These are phyloP conservation scores for Termitomyces sp. DNA, from an alignment of 1,284 basidiomycete genomes.

Conservation along the genomic window DNA sequence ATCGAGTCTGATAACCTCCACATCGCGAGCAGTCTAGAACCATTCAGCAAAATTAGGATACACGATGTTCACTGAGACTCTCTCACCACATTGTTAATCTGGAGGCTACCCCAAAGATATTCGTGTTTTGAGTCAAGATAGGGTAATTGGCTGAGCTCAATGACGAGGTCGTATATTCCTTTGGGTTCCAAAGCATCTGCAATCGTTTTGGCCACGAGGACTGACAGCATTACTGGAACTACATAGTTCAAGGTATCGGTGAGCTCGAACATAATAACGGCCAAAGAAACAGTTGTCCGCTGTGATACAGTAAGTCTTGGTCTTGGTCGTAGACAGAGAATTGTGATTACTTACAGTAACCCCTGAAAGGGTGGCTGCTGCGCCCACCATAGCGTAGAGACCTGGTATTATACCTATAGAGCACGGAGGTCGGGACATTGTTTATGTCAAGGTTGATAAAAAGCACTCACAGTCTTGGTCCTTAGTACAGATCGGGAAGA, in stretches of 20 bases:
- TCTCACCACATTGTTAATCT: slow-evolving; percentile 74
- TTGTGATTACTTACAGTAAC: slow-evolving; percentile 73
- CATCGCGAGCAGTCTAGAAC: slow-evolving; percentile 56
- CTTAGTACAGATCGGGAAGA: slow-evolving; percentile 66
- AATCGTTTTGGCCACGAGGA: slow-evolving; percentile 90
- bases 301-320: slow-evolving; percentile 22
- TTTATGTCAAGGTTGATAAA: not conserved
- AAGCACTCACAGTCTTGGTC: slow-evolving; percentile 55
- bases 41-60: not conserved
- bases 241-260: slow-evolving; percentile 92
- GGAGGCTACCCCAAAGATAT: slow-evolving; percentile 78
- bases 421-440: not conserved
- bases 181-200: slow-evolving; percentile 91
- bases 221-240: slow-evolving; percentile 89
- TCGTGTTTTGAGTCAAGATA: slow-evolving; percentile 89
- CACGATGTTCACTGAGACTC: not conserved
- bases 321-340: not conserved
- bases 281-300: slow-evolving; percentile 87
- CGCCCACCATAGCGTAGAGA: slow-evolving; percentile 90
- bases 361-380: slow-evolving; percentile 83
- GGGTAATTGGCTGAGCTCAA: slow-evolving; percentile 75
- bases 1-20: slow-evolving; percentile 65
- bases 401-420: slow-evolving; percentile 65
- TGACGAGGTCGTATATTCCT: slow-evolving; percentile 94
- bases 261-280: slow-evolving; percentile 96